Base-by-base conservation (phyloP, 495 filamentous ascomycete species). In the Lasiosphaeria miniovina region DNA sequence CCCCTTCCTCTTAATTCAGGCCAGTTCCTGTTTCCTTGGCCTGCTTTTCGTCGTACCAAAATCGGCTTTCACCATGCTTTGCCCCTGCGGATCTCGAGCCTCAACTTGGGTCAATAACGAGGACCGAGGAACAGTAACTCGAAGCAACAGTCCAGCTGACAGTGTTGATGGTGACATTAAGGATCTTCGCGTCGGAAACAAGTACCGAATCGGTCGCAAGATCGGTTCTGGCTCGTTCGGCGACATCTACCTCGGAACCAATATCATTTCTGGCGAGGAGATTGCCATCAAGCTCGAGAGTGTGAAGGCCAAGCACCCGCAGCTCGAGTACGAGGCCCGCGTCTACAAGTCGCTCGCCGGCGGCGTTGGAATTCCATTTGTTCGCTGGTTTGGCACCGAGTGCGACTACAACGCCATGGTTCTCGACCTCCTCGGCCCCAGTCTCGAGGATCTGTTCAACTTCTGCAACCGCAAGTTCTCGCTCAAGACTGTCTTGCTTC, bases 331-430 rank as follows among this genome's bases (percentile, higher is more conserved):
- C 83, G 95, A 99, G 75, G 95, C 95, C 59, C 92, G 95, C 62
- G 95, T 99, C 71, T 99, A 99, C 88, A 99, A 99, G 79, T 96
- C 92, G 31, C 89, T 99, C 58, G 95, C 95, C 54, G 95, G 95
- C 63, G 95, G 95, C 75, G 95, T 99, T 64, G 95, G 95, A 56
- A 99, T 99, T 61, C 95, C 95, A 45, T 99, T 99, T 69, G 95
- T 99, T 65, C 91, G 95, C 74, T 99, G 95, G 95, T 99, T 98
- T 77, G 95, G 95, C 62, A 99, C 95, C 57, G 95, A 99, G 77
- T 99, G 95, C 77, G 95, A 99, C 79, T 99, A 99, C 85, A 98
- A 99, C 78, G 95, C 95, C 69, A 99, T 99, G 95, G 95, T 99
- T 52, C 88, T 99, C 64, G 95, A 99, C 70, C 86, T 99, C 15